Base-by-base conservation (phyloP, 352 stramenopile species). In the Globisporangium parvum region DNA sequence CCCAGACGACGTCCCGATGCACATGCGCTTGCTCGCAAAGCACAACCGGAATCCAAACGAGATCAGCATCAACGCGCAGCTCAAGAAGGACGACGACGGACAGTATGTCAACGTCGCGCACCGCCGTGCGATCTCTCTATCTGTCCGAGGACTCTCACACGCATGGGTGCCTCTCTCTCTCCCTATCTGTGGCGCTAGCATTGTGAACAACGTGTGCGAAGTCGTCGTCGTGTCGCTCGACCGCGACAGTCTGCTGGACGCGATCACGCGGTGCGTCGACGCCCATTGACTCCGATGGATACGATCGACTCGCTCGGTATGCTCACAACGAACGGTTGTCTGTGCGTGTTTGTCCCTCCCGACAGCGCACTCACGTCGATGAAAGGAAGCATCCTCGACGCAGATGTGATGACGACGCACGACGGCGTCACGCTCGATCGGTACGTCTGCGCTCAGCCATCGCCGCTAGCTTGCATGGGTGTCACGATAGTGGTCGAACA, bases 31-130 rank as follows among this genome's bases (percentile, higher is more conserved):
- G 47, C 65, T 94, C 46, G 80, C 84, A 17, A 84, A 88, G 55
- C 87, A 94, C 42, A 79, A 91, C 52, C 80, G 84, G 23, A 77
- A 85, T 56, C 84, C 84, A 6, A 85, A 85, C 20, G 84, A 86
- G 17, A 90, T 94, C 54, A 80, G 79, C 23, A 82, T 94, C 33
- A 91, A 88, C 42, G 81, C 80, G 1, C 84, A 94, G 54, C 66
- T 89, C 12, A 87, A 90, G 60, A 93, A 93, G 53, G 81, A 93
- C 60, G 84, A 93, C 65, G 83, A 93, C 52, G 84, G 83, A 74
- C 79, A 87, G 80, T 91, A 79, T 47, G 80, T 77, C n/a, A n/a
- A n/a, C n/a, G n/a, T n/a, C n/a, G n/a, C n/a, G n/a, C n/a, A n/a
- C n/a, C n/a, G n/a, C n/a, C n/a, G n/a, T n/a, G n/a, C n/a, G n/a